Conservation (phyloP, 2,329 filamentous ascomycete species). For the Stagonosporopsis chrysanthemi region DNA sequence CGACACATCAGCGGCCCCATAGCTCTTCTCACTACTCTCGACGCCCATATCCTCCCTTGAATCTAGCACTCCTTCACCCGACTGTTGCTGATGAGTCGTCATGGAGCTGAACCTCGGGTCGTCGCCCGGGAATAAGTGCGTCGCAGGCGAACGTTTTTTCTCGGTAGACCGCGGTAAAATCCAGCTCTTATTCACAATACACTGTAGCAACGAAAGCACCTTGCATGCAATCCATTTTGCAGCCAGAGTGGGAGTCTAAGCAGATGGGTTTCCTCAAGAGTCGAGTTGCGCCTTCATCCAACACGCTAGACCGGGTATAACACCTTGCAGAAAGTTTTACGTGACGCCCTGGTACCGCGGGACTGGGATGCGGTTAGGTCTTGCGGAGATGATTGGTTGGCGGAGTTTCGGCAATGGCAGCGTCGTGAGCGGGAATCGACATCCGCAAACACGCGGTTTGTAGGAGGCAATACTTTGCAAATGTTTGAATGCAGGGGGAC, state of each 20-base stretch:
- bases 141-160: too few species aligned
- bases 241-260: constrained; percentile 14
- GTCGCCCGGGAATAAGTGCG: constrained; percentile 15
- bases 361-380: neutral
- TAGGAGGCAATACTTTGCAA: neutral
- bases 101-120: constrained; percentile 10
- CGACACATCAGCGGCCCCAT: neutral
- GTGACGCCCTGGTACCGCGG: constrained; percentile 12
- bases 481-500: neutral
- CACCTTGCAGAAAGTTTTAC: constrained; percentile 22
- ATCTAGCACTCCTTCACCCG: neutral
- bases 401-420: neutral
- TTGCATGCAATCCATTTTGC: constrained; percentile 4
- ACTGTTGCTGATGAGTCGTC: neutral
- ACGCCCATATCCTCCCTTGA: neutral
- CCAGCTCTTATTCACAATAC: neutral
- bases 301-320: constrained; percentile 27
- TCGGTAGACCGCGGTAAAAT: too few species aligned
- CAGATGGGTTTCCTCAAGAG: constrained; percentile 2
- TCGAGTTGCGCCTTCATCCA: neutral
- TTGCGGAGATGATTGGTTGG: neutral
- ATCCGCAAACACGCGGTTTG: neutral
- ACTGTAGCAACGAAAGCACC: neutral
- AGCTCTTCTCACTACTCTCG: constrained; percentile 10
- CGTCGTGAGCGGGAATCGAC: neutral